A percentile compares a stretch with the other conserved stretches of the same genome.
Conservation (phyloP, 1,284 basidiomycete species). For the Apiotrichum gamsii region DNA sequence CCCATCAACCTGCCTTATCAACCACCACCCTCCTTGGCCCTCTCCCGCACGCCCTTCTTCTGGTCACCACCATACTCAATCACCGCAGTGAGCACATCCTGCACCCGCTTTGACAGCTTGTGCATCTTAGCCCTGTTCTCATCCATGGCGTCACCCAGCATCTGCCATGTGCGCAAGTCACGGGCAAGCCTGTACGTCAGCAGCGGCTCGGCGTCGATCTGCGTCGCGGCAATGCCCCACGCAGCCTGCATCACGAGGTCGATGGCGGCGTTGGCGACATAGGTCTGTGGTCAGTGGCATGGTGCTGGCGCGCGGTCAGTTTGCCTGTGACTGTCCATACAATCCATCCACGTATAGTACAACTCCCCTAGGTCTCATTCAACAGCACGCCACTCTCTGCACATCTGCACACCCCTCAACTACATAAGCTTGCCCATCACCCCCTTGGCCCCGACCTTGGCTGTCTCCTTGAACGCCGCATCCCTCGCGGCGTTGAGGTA, state of each 20-base stretch:
- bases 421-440: constrained; percentile 36
- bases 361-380: too few relatives aligned
- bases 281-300: too few relatives aligned
- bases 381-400: too few relatives aligned
- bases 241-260: constrained; percentile 44
- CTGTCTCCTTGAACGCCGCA: constrained; percentile 43
- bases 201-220: constrained; percentile 30
- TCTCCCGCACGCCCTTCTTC: constrained; percentile 30
- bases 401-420: too few relatives aligned
- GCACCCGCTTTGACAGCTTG: constrained; percentile 26
- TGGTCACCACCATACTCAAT: constrained; percentile 36
- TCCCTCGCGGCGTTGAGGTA: constrained; percentile 39
- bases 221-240: constrained; percentile 37
- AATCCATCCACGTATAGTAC: too few relatives aligned
- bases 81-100: constrained; percentile 23
- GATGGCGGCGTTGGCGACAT: constrained; percentile 45
- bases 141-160: constrained; percentile 31
- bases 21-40: too few relatives aligned
- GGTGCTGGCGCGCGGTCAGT: too few relatives aligned
- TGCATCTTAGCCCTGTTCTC: constrained; percentile 14
- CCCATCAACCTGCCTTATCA: too few relatives aligned
- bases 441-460: constrained; percentile 38
- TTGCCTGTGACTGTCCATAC: too few relatives aligned
- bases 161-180: constrained; percentile 39
- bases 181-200: constrained; percentile 47